Evolutionary conservation across 1,284 basidiomycete genomes (phyloP), one percentile per base, ranked within the genome.

Genomic region (Tremellales sp.): DNA sequence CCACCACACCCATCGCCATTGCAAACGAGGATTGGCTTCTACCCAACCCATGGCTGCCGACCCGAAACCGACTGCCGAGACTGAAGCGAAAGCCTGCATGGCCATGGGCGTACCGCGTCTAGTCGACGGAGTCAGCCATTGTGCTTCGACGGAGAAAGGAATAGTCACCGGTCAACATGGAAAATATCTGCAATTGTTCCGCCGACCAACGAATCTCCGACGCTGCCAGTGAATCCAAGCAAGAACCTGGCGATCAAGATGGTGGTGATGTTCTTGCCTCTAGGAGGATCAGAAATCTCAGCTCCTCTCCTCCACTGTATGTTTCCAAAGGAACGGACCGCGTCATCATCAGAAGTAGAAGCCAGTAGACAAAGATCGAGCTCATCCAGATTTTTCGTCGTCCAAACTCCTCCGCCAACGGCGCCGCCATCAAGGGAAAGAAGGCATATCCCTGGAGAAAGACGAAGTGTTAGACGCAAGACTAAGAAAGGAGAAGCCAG

Each of bases 1-100:
- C 85, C 85, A 87, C 67, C 87, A 81, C 12, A 88, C 86, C 86
- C 86, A 88, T 29, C 84, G 76, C 86, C 87, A 89, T 45, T 76
- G 74, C 27, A 88, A 63, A 7, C 71, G 71, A 0, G 72, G 65
- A 48, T 83, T 79, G 58, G 81, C 77, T 58, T 85, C 84, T 6
- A 86, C 80, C 79, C 81, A 87, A 3, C 82, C 83, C 4, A 80
- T 77, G n/a, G 78, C 73, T 0, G 84, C 70, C 1, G 84, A 81
- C 2, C 84, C 86, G 1, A 86, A 50, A 0, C 84, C 84, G 0
- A 80, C 81, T 1, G 78, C 79, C 18, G 76, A 77, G 24, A 86
- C 68, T 0, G 79, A 81, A n/a, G 74, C 70, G 2, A 82, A 56
- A 2, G 81, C 72, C 58, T 85, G 86, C 1, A 83, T 63, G 0